These are phyloP conservation scores for Lichtheimia ramosa DNA, from an alignment of 371 early-diverging fungal species.

Conservation along the genomic window DNA sequence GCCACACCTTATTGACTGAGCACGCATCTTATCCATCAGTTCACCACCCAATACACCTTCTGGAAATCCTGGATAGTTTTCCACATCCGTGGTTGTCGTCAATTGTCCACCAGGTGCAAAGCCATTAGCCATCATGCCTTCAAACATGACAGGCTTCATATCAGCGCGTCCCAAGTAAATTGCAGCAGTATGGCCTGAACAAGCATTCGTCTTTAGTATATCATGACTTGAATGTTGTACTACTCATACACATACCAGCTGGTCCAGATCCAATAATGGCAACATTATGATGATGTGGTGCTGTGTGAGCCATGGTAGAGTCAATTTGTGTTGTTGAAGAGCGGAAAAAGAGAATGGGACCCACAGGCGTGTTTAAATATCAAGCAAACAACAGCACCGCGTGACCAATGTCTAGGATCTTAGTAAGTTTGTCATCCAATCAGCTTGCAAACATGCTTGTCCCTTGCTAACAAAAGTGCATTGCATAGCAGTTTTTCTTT, in stretches of 20 bases:
- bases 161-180: constrained; percentile 94
- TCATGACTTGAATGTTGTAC: no score
- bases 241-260: constrained; percentile 62
- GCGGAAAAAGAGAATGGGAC: no score
- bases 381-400: no score
- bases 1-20: constrained; percentile 80
- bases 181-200: constrained; percentile 86
- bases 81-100: constrained; percentile 91
- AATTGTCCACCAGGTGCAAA: constrained; percentile 87
- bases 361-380: no score
- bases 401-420: no score
- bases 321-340: no score
- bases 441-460: no score
- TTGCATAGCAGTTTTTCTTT: no score
- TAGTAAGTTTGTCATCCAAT: no score
- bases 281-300: constrained; percentile 48
- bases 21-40: constrained; percentile 79
- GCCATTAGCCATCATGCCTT: constrained; percentile 95
- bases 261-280: constrained; percentile 90
- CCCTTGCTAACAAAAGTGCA: no score
- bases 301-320: background rate
- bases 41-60: constrained; percentile 80
- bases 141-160: constrained; percentile 89
- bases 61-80: constrained; percentile 90
- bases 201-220: background rate